Conservation (phyloP, 805 yeast species). For the Komagataella phaffii region DNA sequence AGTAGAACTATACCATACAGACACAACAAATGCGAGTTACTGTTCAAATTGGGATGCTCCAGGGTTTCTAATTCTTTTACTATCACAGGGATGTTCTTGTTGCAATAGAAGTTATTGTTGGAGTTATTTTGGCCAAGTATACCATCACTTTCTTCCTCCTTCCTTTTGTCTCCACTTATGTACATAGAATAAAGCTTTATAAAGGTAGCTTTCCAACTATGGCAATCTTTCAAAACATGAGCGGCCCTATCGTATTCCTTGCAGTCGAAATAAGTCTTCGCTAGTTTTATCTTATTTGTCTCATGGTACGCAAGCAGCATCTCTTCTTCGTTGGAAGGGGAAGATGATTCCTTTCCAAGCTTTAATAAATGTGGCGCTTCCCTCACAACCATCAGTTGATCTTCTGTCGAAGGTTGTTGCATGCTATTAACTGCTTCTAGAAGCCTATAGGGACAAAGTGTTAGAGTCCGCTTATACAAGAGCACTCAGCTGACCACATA, state of each 20-base stretch:
- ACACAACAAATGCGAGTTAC: slow-evolving; percentile 55
- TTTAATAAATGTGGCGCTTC: background rate
- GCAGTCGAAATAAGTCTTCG: slow-evolving; percentile 63
- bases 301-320: slow-evolving; percentile 19
- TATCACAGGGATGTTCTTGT: slow-evolving; percentile 17
- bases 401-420: slow-evolving; percentile 7
- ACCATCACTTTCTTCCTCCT: slow-evolving; percentile 61
- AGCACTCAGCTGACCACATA: background rate
- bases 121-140: slow-evolving; percentile 32
- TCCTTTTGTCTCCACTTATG: slow-evolving; percentile 65
- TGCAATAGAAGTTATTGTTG: slow-evolving; percentile 10
- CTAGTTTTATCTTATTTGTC: slow-evolving; percentile 38
- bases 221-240: slow-evolving; percentile 36
- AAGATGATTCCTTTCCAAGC: background rate
- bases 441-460: slow-evolving; percentile 1
- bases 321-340: slow-evolving; percentile 7
- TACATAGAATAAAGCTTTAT: slow-evolving; percentile 55
- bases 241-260: slow-evolving; percentile 79
- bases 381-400: background rate
- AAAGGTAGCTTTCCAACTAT: slow-evolving; percentile 40
- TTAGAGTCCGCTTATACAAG: background rate
- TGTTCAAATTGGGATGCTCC: slow-evolving; percentile 5
- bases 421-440: background rate
- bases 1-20: slow-evolving; percentile 56
- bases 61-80: slow-evolving; percentile 25